Conservation (phyloP, 139 green algal genomes). For the Diplosphaera chodatii region DNA sequence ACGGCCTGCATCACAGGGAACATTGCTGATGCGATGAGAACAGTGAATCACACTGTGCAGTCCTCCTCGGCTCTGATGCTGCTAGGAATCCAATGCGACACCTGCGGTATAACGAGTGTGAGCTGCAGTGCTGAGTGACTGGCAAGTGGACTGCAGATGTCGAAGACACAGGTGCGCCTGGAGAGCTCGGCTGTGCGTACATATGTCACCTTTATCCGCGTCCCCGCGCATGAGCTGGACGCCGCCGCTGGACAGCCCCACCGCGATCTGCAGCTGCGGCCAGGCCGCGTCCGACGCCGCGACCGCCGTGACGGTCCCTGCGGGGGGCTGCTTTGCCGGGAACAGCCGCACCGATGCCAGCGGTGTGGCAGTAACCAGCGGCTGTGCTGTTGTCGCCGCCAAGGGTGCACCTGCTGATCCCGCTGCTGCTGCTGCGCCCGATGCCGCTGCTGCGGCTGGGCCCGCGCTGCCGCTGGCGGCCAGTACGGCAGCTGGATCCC, state of each 20-base stretch:
- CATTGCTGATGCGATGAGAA: background rate
- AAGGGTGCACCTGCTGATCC: constrained; percentile 16
- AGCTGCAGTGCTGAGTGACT: too few species aligned
- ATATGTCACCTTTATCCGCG: constrained; percentile 4
- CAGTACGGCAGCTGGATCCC: background rate
- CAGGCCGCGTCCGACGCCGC: constrained; percentile 8
- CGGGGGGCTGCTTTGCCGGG: constrained; percentile 9
- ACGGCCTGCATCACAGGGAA: background rate
- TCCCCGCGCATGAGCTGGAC: constrained; percentile 20
- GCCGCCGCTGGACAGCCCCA: constrained; percentile 16
- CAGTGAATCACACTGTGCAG: background rate
- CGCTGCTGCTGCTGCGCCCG: background rate
- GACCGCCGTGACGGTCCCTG: background rate
- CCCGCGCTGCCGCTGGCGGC: constrained; percentile 1
- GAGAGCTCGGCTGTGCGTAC: too few species aligned
- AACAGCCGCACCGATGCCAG: background rate
- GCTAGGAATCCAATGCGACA: too few species aligned
- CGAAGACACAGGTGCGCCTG: too few species aligned
- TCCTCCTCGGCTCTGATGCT: too few species aligned
- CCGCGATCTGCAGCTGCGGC: constrained; percentile 10
- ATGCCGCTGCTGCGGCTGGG: constrained; percentile 21
- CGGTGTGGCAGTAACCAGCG: background rate
- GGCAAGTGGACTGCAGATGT: too few species aligned
- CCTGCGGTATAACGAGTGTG: too few species aligned
- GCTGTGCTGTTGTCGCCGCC: background rate